Percentiles rank a stretch among this genome's conserved stretches.
These are phyloP conservation scores for Cocos nucifera DNA, from an alignment of 176 grass and related monocot genomes.

Conservation along the genomic window DNA sequence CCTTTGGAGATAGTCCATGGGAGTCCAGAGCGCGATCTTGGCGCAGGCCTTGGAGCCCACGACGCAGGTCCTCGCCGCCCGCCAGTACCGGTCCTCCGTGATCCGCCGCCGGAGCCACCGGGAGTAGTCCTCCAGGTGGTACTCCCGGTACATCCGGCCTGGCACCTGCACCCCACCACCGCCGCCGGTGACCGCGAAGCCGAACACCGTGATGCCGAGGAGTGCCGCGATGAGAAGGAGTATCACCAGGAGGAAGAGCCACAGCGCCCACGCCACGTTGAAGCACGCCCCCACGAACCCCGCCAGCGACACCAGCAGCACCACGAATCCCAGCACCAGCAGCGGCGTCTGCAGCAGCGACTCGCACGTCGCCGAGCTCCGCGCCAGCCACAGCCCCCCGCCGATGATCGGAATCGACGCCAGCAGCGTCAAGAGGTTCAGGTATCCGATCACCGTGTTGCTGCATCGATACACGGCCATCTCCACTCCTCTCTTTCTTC, in stretches of 20 bases:
- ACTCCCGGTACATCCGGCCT: slow-evolving; percentile 70
- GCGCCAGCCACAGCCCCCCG: slow-evolving; percentile 65
- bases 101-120: slow-evolving; percentile 61
- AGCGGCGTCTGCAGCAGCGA: slow-evolving; percentile 86
- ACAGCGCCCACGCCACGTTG: slow-evolving; percentile 73
- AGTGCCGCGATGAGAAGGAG: slow-evolving; percentile 55
- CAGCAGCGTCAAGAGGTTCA: slow-evolving; percentile 72
- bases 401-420: slow-evolving; percentile 88
- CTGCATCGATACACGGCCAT: slow-evolving; percentile 53
- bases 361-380: slow-evolving; percentile 52
- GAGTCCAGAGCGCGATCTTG: slow-evolving; percentile 66
- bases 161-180: slow-evolving; percentile 56
- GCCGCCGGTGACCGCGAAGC: slow-evolving; percentile 62
- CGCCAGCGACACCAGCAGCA: slow-evolving; percentile 68
- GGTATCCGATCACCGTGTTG: slow-evolving; percentile 69
- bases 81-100: slow-evolving; percentile 51
- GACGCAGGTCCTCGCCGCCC: slow-evolving; percentile 57
- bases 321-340: slow-evolving; percentile 54
- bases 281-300: slow-evolving; percentile 96
- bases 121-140: slow-evolving; percentile 55
- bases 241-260: slow-evolving; percentile 76
- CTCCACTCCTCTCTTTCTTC: background rate
- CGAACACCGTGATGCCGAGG: slow-evolving; percentile 63
- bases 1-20: slow-evolving; percentile 73
- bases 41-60: slow-evolving; percentile 66